Conservation (phyloP, 78 protist genomes). For the Guillardia theta region DNA sequence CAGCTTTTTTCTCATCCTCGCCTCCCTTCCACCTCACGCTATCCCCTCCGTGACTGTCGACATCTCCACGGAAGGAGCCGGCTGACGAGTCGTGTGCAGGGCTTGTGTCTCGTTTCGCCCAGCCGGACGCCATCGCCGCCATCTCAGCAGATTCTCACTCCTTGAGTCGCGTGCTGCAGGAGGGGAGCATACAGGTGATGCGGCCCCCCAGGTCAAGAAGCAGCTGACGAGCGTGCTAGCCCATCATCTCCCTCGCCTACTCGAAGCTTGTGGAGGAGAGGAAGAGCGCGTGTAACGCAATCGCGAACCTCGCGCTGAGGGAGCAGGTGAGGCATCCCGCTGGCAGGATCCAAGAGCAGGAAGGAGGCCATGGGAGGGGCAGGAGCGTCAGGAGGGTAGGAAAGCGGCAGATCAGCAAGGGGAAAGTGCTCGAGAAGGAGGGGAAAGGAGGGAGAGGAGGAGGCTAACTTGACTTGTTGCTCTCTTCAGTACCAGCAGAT, state of each 20-base stretch:
- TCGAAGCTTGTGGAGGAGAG: neutral
- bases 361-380: neutral
- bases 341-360: neutral
- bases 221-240: neutral
- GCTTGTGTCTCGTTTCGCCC: slow-evolving; percentile 24
- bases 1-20: no score
- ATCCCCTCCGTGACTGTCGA: no score
- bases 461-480: no score
- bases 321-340: neutral
- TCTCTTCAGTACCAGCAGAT: neutral
- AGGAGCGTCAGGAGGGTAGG: neutral
- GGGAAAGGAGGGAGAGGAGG: no score
- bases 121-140: neutral
- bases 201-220: neutral
- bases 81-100: neutral
- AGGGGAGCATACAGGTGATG: slow-evolving; percentile 1
- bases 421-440: neutral
- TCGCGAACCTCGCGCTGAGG: neutral
- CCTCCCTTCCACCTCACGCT: no score
- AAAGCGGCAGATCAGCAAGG: neutral
- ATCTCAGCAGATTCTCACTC: neutral
- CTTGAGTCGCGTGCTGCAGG: neutral
- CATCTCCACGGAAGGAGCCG: no score
- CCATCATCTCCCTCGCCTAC: neutral
- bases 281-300: neutral